phyloP scores from a whole-genome alignment of 2,329 filamentous ascomycete genomes.

The Paraconiothyrium sp. region DNA sequence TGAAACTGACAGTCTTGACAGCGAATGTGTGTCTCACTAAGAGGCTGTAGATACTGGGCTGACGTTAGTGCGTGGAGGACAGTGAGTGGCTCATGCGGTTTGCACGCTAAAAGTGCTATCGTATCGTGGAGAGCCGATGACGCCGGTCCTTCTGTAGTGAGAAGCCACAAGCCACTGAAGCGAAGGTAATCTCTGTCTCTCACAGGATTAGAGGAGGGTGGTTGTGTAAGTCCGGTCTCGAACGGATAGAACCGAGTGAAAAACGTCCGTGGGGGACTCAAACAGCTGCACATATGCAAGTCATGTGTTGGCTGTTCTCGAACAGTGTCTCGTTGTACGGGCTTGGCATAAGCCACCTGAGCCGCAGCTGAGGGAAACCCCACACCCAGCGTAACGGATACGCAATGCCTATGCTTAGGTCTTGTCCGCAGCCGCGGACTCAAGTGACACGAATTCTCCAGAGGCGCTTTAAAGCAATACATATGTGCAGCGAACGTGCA shows the following conservation, averaged over 20 bases:
- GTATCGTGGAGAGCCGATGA: conserved; percentile 8
- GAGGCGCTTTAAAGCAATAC: conserved; percentile 4
- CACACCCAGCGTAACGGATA: neutral
- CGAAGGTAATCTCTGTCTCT: neutral
- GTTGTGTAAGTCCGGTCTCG: neutral
- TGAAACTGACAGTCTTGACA: neutral
- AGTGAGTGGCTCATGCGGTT: conserved; percentile 6
- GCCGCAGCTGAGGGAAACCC: conserved; percentile 11
- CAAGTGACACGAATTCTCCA: neutral
- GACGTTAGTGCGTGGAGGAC: conserved; percentile 1
- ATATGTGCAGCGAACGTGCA: conserved; percentile 3
- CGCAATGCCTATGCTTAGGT: neutral
- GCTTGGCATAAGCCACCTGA: conserved; percentile 12
- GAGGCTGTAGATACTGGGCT: neutral
- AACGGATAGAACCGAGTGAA: neutral
- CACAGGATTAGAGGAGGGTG: neutral
- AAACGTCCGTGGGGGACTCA: neutral
- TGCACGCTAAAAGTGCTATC: conserved; percentile 2
- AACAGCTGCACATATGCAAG: neutral
- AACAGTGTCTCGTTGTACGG: conserved; percentile 4
- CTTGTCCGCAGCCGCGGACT: conserved; percentile 2
- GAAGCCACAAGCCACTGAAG: conserved; percentile 1
- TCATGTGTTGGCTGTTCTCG: conserved; percentile 3
- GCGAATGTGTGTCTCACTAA: neutral
- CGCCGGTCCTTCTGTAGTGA: neutral